Evolutionary conservation across 208 protist species (phyloP).

Genomic region (Crithidia thermophila): DNA sequence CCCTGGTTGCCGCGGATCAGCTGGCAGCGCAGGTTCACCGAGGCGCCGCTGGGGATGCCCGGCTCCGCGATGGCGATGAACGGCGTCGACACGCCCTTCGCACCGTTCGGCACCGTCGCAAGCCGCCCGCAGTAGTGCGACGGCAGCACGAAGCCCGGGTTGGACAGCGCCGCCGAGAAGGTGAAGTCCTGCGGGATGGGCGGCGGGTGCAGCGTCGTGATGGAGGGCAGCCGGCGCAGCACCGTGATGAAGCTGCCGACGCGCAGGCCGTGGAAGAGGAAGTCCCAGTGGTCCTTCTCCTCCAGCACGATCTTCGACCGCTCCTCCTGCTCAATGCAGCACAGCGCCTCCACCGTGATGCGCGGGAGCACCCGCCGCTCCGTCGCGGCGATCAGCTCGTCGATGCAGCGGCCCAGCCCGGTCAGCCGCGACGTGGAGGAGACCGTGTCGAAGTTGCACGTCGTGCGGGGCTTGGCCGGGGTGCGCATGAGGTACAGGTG

Average conservation of each 20-base stretch:
- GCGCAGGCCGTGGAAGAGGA: slow-evolving; percentile 77
- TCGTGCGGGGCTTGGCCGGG: slow-evolving; percentile 57
- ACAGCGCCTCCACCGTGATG: slow-evolving; percentile 76
- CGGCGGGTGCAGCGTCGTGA: slow-evolving; percentile 30
- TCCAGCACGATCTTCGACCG: slow-evolving; percentile 67
- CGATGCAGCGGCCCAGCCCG: slow-evolving; percentile 70
- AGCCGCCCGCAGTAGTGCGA: slow-evolving; percentile 76
- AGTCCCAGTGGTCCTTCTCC: slow-evolving; percentile 84
- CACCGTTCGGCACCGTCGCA: slow-evolving; percentile 72
- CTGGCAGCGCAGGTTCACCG: slow-evolving; percentile 81
- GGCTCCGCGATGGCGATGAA: slow-evolving; percentile 92
- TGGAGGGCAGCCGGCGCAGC: slow-evolving; percentile 39
- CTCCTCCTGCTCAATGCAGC: slow-evolving; percentile 55
- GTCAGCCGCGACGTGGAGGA: slow-evolving; percentile 43
- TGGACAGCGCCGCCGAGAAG: slow-evolving; percentile 74
- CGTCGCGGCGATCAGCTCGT: slow-evolving; percentile 61
- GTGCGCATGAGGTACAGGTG: slow-evolving; percentile 84
- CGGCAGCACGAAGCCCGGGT: slow-evolving; percentile 73
- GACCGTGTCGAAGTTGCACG: slow-evolving; percentile 55
- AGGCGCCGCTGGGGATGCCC: slow-evolving; percentile 48
- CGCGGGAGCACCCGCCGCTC: slow-evolving; percentile 64
- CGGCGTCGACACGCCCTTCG: slow-evolving; percentile 59
- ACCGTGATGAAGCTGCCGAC: slow-evolving; percentile 64
- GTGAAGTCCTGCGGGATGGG: slow-evolving; percentile 60
- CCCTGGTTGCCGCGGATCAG: slow-evolving; percentile 81